Base-by-base conservation (phyloP, 805 yeast genomes). In the Ogataea pignaliae region DNA sequence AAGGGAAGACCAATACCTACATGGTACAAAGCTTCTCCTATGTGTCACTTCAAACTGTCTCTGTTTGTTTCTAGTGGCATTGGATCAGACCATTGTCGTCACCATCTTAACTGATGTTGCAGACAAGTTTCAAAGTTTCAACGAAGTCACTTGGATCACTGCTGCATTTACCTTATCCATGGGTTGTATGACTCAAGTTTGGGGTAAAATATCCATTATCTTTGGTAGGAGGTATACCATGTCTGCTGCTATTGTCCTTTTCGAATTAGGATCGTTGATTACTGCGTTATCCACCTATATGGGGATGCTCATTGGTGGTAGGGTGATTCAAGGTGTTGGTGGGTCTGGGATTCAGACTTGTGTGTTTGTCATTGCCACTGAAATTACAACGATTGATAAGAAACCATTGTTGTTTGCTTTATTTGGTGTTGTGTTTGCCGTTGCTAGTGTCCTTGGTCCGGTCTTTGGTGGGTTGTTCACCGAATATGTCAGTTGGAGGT, bases 241-340 rank as follows among this genome's bases (percentile, higher is more conserved):
- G 52, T 50, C 78, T 9, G 58, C 60, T 2, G 76, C 83, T 1
- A 63, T 83, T 3, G 51, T 72, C 1, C 52, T 84, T 2, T 83
- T 83, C 55, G 81, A 79, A 55, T 60, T 73, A 3, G 90, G 90
- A 1, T 80, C 87, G 0, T 64, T 82, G 42, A 62, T 83, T 6
- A 66, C 76, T 43, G 90, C 85, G 1, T 50, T 76, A 4, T 63
- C 88, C 1, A 59, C 54, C 15, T 67, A 70, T 30, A 81, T 85
- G 79, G 66, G 72, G 42, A 74, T 76, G 71, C 61, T 85, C 38
- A 81, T 85, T 46, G 88, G 81, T 3, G 90, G 88, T 1, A 71
- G 95, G 53, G 82, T 78, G 8, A 64, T 85, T 16, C 79, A 80
- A 42, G 93, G 93, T 41, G 56, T 79, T 30, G 91, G 90, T 13